Evolutionary conservation across 2,329 filamentous ascomycete species (phyloP).

Genomic region (Hymenoscyphus fraxineus): DNA sequence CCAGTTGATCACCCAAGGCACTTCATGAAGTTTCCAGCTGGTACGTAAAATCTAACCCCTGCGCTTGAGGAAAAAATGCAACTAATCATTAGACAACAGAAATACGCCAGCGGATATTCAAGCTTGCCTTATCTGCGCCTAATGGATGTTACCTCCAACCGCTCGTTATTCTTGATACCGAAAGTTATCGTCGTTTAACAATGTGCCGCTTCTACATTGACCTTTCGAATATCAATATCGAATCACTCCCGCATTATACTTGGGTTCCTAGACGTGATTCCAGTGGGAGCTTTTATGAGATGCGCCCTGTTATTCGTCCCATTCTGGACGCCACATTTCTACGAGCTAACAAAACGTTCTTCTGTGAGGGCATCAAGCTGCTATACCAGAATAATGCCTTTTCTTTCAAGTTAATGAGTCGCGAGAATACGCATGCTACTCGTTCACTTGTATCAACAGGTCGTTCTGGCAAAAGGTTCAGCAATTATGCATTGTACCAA

Average conservation of each 20-base stretch:
- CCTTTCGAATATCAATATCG: neutral
- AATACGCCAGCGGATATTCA: neutral
- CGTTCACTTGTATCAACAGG: neutral
- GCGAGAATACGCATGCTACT: neutral
- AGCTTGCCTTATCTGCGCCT: neutral
- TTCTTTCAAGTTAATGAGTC: neutral
- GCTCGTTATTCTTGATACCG: neutral
- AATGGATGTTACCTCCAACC: neutral
- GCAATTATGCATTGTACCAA: neutral
- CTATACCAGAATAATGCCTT: neutral
- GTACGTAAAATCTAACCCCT: neutral
- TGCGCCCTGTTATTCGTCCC: neutral
- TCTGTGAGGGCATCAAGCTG: neutral
- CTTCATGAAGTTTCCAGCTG: neutral
- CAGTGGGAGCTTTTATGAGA: neutral
- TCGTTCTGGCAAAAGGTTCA: neutral
- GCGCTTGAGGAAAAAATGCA: neutral
- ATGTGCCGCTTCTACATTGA: neutral
- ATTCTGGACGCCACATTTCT: neutral
- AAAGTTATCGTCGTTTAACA: neutral
- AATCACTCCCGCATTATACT: neutral
- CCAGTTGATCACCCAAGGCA: neutral
- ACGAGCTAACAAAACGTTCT: neutral
- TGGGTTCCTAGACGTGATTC: neutral
- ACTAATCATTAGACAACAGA: neutral